A percentile compares a stretch with the other conserved stretches of the same genome.
Conservation (phyloP, 1,139 yeast genomes). For the Yamadazyma taylorii region DNA sequence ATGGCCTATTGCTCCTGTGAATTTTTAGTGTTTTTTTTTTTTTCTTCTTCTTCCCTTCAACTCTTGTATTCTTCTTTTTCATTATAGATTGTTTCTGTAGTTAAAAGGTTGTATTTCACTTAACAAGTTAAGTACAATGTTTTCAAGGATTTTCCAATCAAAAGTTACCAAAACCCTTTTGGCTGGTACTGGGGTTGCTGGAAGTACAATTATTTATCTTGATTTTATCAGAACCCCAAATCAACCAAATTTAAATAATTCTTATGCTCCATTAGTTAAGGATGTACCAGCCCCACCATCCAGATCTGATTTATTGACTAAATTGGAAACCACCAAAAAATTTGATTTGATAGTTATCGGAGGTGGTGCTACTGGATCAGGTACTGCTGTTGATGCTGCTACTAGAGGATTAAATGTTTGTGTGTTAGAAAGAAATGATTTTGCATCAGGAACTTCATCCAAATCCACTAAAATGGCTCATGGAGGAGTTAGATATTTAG, state of each 20-base stretch:
- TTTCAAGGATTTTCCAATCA: slow-evolving; percentile 17
- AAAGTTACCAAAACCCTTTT: slow-evolving; percentile 33
- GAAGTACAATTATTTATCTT: slow-evolving; percentile 41
- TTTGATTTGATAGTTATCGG: slow-evolving; percentile 87
- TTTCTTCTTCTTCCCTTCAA: neutral
- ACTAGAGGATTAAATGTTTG: slow-evolving; percentile 91
- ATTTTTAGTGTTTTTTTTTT: neutral
- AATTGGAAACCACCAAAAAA: slow-evolving; percentile 37
- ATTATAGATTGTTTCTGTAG: no score
- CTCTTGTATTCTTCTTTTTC: no score
- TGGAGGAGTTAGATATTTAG: slow-evolving; percentile 95
- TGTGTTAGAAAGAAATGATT: slow-evolving; percentile 82
- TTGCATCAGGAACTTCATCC: slow-evolving; percentile 90
- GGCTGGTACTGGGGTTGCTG: slow-evolving; percentile 35
- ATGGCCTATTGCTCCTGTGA: neutral
- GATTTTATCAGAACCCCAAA: slow-evolving; percentile 44
- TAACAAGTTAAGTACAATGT: slow-evolving; percentile 2
- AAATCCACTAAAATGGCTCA: slow-evolving; percentile 97
- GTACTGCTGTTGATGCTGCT: slow-evolving; percentile 89
- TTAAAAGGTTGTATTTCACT: no score
- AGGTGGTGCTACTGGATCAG: slow-evolving; percentile 96
- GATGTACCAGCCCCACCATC: slow-evolving; percentile 37
- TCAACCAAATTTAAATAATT: slow-evolving; percentile 26
- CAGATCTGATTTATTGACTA: slow-evolving; percentile 34
- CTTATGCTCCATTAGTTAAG: slow-evolving; percentile 40